Evolutionary conservation across 2,329 filamentous ascomycete genomes (phyloP).

Genomic region (Pestalotiopsis fici): DNA sequence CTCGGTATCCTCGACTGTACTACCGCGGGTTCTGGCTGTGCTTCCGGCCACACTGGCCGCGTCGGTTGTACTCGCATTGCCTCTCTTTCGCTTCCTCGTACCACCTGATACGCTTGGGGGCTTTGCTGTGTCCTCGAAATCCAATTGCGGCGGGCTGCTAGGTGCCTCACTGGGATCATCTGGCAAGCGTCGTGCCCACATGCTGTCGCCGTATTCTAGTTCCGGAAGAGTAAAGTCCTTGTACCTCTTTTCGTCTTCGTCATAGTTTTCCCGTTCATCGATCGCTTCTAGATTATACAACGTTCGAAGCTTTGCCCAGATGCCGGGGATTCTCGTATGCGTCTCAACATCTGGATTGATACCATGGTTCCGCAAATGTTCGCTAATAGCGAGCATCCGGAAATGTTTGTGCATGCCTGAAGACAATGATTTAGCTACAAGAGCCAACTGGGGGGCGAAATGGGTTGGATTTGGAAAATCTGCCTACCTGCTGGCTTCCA

Average conservation of each 20-base stretch:
- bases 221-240: conserved; percentile 66
- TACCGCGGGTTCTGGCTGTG: conserved; percentile 44
- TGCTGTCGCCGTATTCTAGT: conserved; percentile 41
- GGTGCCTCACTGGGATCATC: conserved; percentile 49
- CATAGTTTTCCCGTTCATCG: conserved; percentile 76
- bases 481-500: conserved; percentile 89
- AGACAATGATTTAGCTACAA: neutral
- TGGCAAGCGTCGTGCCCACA: conserved; percentile 46
- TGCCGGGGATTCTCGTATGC: conserved; percentile 87
- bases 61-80: conserved; percentile 32
- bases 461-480: neutral
- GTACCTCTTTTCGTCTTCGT: conserved; percentile 61
- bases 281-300: conserved; percentile 86
- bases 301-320: conserved; percentile 83
- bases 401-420: conserved; percentile 82
- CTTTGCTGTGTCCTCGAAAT: conserved; percentile 28
- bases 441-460: neutral
- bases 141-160: conserved; percentile 46
- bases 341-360: conserved; percentile 68
- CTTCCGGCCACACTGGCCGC: conserved; percentile 48
- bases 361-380: conserved; percentile 78
- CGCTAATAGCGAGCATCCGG: conserved; percentile 83
- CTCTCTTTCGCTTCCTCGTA: conserved; percentile 44
- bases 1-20: conserved; percentile 56
- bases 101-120: conserved; percentile 18